Percentiles rank a stretch among this genome's conserved stretches.
Conservation (phyloP, 2,329 filamentous ascomycete genomes). For the Macrophomina pseudophaseolina region DNA sequence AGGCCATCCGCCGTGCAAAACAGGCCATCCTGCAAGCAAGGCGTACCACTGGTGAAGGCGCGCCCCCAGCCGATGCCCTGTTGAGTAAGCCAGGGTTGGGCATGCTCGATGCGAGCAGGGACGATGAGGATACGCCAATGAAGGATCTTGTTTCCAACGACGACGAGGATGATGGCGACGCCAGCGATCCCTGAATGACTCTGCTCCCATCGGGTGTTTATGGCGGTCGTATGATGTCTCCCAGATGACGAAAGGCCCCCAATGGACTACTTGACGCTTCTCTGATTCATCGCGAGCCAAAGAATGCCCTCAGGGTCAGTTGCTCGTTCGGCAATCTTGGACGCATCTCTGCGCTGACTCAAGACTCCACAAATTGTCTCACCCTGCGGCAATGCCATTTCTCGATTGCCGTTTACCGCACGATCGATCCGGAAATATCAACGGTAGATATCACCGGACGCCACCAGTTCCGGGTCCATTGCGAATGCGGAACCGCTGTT, state of each 20-base stretch:
- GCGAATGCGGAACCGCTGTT: constrained; percentile 1
- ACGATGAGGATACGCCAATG: constrained; percentile 5
- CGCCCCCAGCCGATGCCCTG: constrained; percentile 9
- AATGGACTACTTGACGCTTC: neutral
- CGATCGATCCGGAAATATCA: constrained; percentile 5
- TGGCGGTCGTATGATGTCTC: constrained; percentile 1
- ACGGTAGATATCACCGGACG: neutral
- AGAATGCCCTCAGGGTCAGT: neutral
- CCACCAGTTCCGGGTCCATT: neutral
- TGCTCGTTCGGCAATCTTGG: constrained; percentile 19
- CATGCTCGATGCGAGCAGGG: neutral
- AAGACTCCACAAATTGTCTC: constrained; percentile 20
- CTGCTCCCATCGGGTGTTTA: neutral
- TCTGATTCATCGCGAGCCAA: neutral
- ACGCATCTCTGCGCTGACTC: constrained; percentile 17
- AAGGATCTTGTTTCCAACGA: neutral
- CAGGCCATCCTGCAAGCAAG: constrained; percentile 13
- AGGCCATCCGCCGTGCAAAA: constrained; percentile 80
- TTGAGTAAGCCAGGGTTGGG: neutral
- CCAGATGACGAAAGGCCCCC: neutral
- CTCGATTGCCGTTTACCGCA: constrained; percentile 5
- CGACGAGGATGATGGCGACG: neutral
- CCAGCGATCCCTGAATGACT: constrained; percentile 10
- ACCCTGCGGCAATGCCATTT: neutral
- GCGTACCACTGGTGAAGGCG: constrained; percentile 1